Base-by-base conservation (phyloP, 1,284 basidiomycete species). In the Pulveroboletus sp. region DNA sequence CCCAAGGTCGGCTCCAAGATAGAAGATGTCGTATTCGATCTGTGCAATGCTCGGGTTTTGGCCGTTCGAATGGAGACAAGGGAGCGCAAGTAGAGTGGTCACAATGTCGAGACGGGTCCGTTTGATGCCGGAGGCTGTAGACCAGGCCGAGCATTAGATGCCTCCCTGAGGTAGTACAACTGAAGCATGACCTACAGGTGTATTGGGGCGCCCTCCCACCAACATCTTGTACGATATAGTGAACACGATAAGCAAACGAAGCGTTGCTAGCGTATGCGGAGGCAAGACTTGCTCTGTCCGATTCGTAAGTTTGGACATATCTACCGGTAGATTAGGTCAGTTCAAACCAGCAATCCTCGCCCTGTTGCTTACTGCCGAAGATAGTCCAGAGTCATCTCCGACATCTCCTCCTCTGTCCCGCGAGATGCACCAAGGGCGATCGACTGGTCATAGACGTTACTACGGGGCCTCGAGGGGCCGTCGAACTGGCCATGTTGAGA, bases 21-120 rank as follows among this genome's bases (percentile, higher is more conserved):
- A 73, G 43, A 66, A 59, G 12, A 71, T 68, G 31, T 72, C 72
- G 31, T 71, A 74, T 40, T 70, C 48, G n/a, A 71, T 25, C 29
- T 61, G 57, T 5, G 54, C 59, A 36, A 40, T 38, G 4, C 26
- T 46, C 8, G 46, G 42, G 43, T n/a, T 38, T 45, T 45, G 40
- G 4, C 20, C 29, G 24, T 59, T 43, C 35, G 45, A 52, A 40
- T 71, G 71, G 31, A 70, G 60, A 18, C 58, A 14, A 42, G 71
- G 66, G 28, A 74, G 64, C 1, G 54, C 48, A 20, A 72, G 46
- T 20, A 73, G 43, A 12, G 65, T 52, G 11, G 62, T 60, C 33
- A 47, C 57, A 20, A 71, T 63, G 47, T 71, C 62, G 24, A 70
- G 70, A 28, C 70, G 68, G 20, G 48, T 59, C 18, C 49, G 52